Base-by-base conservation (phyloP, 2,329 filamentous ascomycete genomes). In the Dothistroma pini region DNA sequence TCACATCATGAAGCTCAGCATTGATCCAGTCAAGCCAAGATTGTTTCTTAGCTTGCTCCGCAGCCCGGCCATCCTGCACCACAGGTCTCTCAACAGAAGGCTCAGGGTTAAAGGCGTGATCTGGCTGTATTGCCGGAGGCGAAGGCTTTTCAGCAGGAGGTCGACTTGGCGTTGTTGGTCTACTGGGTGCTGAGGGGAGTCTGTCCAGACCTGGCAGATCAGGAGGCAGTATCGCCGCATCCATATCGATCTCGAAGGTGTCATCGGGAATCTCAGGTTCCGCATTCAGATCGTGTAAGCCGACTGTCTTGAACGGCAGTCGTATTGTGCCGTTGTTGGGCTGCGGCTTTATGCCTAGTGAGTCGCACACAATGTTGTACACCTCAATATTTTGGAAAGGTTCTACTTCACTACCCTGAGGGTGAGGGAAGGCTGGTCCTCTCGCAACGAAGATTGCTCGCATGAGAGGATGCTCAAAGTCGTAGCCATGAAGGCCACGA, bases 401-500 rank as follows among this genome's bases (percentile, higher is more conserved):
- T 34, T 90, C 86, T 34, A 97, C 76, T 65, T 87, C 84, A 74
- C 90, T 96, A 69, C 95, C 93, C 0, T 90, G 86, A 44, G 84
- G 79, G 69, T 97, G 93, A 0, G 91, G 90, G 72, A 99, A 99
- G 0, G 93, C 93, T 4, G 95, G 95, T 0, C 95, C 95, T 44
- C 91, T 83, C 1, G 95, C 95, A 54, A 97, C 83, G 70, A 99
- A 99, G 49, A 99, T 96, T 0, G 95, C 93, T 44, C 95, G 83
- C 95, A 99, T 99, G 50, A 99, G 80, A 0, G 93, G 93, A 73
- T 99, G 89, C 70, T 96, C 88, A 70, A 96, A 89, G 73, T 99
- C 95, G 72, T 97, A 99, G 1, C 95, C 95, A 72, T 99, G 95
- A 1, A 99, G 79, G 1, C 95, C 95, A 31, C 84, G 84, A 0